Conservation (phyloP, 306 rosid species). For the Nissolia schottii region DNA sequence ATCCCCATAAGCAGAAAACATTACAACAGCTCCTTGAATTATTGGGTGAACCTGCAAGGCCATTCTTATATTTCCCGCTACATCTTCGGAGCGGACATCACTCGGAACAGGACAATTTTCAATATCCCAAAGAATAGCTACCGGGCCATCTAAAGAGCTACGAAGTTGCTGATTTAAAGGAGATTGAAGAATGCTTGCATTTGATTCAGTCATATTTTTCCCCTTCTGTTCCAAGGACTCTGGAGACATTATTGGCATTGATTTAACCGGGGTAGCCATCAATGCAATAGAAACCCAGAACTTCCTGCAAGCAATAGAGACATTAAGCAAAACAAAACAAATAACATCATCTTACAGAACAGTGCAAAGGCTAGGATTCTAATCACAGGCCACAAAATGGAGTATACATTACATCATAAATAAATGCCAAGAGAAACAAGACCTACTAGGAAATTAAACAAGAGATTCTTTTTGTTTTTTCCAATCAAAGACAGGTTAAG, state of each 20-base stretch:
- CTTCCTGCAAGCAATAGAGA: conserved; percentile 33
- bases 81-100: conserved; percentile 94
- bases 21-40: conserved; percentile 79
- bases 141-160: conserved; percentile 65
- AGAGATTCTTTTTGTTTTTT: background rate
- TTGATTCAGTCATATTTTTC: conserved; percentile 43
- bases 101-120: conserved; percentile 97
- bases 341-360: background rate
- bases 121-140: conserved; percentile 93
- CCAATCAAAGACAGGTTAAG: background rate
- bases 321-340: conserved; percentile 20
- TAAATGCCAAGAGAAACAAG: background rate
- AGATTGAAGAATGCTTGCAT: conserved; percentile 40
- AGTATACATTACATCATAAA: background rate
- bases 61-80: conserved; percentile 91
- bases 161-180: conserved; percentile 47
- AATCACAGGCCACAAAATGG: background rate
- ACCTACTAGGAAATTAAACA: background rate
- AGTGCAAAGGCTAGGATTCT: background rate
- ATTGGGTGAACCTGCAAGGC: conserved; percentile 89
- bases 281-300: conserved; percentile 26
- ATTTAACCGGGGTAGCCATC: conserved; percentile 49
- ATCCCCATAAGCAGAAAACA: conserved; percentile 91
- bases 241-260: conserved; percentile 31
- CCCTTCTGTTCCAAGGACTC: conserved; percentile 58